Conservation (phyloP, 2,329 filamentous ascomycete species). For the Lasiodiplodia theobromae region DNA sequence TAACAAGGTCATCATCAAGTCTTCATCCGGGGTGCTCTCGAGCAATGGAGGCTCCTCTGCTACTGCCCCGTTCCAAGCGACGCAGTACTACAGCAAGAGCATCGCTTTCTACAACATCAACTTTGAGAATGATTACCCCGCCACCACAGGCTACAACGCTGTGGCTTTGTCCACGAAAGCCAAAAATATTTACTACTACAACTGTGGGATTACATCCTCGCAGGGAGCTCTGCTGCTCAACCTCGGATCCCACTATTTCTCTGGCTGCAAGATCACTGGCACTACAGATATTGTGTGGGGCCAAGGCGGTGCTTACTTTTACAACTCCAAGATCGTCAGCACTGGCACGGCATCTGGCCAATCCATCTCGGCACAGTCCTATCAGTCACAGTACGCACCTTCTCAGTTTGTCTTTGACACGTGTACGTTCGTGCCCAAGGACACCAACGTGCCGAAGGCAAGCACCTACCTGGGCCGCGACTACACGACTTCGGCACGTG, state of each 20-base stretch:
- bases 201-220: slow-evolving; percentile 8
- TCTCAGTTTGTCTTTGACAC: slow-evolving; percentile 15
- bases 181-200: slow-evolving; percentile 2
- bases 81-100: slow-evolving; percentile 11
- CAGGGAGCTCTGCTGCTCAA: slow-evolving; percentile 15
- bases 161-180: slow-evolving; percentile 4
- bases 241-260: slow-evolving; percentile 4
- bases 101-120: slow-evolving; percentile 18
- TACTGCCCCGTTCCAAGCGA: slow-evolving; percentile 12
- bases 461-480: slow-evolving; percentile 13
- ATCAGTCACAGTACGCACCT: slow-evolving; percentile 7
- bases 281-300: slow-evolving; percentile 11
- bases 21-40: not conserved
- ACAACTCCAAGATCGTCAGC: slow-evolving; percentile 19
- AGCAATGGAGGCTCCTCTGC: slow-evolving; percentile 7
- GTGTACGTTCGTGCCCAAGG: slow-evolving; percentile 1
- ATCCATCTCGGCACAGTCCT: slow-evolving; percentile 5
- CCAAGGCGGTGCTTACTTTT: slow-evolving; percentile 13
- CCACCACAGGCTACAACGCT: slow-evolving; percentile 5
- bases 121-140: slow-evolving; percentile 5
- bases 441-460: not conserved
- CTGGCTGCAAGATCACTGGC: slow-evolving; percentile 2
- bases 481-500: slow-evolving; percentile 8
- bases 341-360: slow-evolving; percentile 1
- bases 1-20: slow-evolving; percentile 8